phyloP scores from a whole-genome alignment of 23 red algal genomes.

The Pyropia yezoensis region DNA sequence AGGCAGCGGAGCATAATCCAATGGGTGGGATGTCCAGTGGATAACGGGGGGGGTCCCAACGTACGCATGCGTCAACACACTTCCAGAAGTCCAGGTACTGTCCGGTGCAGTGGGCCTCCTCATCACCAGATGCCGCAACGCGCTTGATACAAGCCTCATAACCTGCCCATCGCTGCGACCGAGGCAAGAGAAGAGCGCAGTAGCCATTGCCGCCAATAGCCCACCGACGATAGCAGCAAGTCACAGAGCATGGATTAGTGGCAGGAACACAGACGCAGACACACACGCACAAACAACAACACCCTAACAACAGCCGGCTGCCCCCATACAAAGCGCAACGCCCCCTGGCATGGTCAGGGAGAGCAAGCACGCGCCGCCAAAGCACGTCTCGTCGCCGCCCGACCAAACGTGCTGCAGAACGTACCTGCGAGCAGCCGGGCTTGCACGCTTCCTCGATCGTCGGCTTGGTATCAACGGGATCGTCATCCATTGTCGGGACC shows the following conservation, averaged over 20 bases:
- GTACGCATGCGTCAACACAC: slow-evolving; percentile 88
- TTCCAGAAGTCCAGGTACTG: slow-evolving; percentile 98
- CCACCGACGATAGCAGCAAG: neutral
- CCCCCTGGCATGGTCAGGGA: neutral
- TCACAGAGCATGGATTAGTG: neutral
- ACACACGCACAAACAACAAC: no score
- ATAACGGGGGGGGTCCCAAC: neutral
- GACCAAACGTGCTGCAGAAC: neutral
- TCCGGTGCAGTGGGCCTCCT: slow-evolving; percentile 96
- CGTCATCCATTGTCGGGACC: slow-evolving; percentile 34
- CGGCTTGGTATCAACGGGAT: slow-evolving; percentile 72
- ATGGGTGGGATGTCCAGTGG: no score
- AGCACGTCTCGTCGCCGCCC: neutral
- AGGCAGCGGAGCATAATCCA: no score
- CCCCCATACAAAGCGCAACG: neutral
- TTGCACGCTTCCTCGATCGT: slow-evolving; percentile 80
- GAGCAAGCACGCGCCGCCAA: neutral
- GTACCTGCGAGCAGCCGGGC: slow-evolving; percentile 72
- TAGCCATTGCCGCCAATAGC: neutral
- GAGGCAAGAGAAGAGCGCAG: neutral
- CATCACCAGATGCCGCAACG: slow-evolving; percentile 62
- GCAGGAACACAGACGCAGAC: no score
- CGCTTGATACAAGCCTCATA: slow-evolving; percentile 90
- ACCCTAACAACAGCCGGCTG: neutral
- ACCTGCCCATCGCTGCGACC: slow-evolving; percentile 37